phyloP scores from a whole-genome alignment of 2,329 filamentous ascomycete genomes.

The Phaeophleospora eucalypticola region DNA sequence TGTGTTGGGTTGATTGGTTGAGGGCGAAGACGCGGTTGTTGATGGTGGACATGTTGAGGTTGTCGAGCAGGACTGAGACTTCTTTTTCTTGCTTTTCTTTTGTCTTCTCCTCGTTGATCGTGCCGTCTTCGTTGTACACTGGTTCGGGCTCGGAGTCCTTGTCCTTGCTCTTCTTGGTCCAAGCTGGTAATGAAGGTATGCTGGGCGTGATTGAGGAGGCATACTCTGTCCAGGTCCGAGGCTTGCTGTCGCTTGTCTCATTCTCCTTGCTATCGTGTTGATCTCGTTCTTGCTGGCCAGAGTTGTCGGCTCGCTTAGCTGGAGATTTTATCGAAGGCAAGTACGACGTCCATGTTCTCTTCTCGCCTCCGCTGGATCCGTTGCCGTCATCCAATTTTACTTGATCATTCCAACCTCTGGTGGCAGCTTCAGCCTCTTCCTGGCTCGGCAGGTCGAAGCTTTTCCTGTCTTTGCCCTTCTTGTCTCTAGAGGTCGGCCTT shows the following conservation, averaged over 20 bases:
- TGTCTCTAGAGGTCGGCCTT: constrained; percentile 17
- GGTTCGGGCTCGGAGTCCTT: constrained; percentile 32
- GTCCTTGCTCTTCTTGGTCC: constrained; percentile 23
- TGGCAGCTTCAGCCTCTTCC: constrained; percentile 34
- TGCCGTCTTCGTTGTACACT: constrained; percentile 36
- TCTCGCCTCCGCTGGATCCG: constrained; percentile 30
- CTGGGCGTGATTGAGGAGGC: constrained; percentile 27
- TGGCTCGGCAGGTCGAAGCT: constrained; percentile 33
- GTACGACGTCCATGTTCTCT: constrained; percentile 35
- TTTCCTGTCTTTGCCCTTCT: constrained; percentile 29
- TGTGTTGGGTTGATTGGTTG: constrained; percentile 75
- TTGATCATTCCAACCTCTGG: constrained; percentile 22
- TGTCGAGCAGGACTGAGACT: constrained; percentile 72
- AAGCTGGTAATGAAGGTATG: constrained; percentile 23
- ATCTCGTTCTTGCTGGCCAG: constrained; percentile 12
- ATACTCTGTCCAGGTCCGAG: constrained; percentile 31
- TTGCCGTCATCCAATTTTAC: constrained; percentile 21
- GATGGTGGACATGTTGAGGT: constrained; percentile 74
- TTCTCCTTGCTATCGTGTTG: background rate
- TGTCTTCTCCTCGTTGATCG: constrained; percentile 35
- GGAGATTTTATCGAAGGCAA: constrained; percentile 23
- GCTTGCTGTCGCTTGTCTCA: constrained; percentile 3
- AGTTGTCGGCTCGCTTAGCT: constrained; percentile 5
- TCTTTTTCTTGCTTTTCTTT: constrained; percentile 62
- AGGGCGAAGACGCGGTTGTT: constrained; percentile 84